These are phyloP conservation scores for Hypoxylon sp. DNA, from an alignment of 2,329 filamentous ascomycete species.

Conservation along the genomic window DNA sequence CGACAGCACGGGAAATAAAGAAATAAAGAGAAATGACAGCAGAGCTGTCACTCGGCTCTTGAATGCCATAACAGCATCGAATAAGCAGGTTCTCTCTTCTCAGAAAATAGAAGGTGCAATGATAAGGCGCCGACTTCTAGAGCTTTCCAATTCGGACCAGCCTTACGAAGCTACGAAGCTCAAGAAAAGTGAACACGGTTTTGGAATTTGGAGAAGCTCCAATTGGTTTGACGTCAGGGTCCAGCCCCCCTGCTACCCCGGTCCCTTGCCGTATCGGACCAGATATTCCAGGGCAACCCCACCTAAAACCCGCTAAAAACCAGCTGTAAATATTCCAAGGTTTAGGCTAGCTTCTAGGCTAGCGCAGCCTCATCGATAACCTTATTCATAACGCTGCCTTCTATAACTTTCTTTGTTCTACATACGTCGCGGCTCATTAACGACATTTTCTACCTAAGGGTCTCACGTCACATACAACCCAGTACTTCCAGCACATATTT, in stretches of 20 bases:
- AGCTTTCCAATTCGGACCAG: slow-evolving; percentile 25
- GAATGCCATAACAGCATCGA: slow-evolving; percentile 53
- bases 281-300: slow-evolving; percentile 31
- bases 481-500: background rate
- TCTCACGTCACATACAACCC: background rate
- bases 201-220: slow-evolving; percentile 45
- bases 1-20: slow-evolving; percentile 32
- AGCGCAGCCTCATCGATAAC: slow-evolving; percentile 33
- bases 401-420: slow-evolving; percentile 6
- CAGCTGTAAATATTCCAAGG: slow-evolving; percentile 26
- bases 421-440: background rate
- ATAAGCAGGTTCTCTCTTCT: slow-evolving; percentile 7
- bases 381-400: slow-evolving; percentile 15
- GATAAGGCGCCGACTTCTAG: slow-evolving; percentile 11
- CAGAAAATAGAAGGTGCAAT: slow-evolving; percentile 10
- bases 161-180: slow-evolving; percentile 26
- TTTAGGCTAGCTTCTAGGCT: background rate
- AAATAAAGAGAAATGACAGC: slow-evolving; percentile 52
- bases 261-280: slow-evolving; percentile 11
- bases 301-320: slow-evolving; percentile 32
- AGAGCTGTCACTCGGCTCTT: slow-evolving; percentile 52
- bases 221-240: slow-evolving; percentile 47
- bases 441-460: background rate
- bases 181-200: slow-evolving; percentile 51
- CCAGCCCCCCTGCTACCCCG: slow-evolving; percentile 21